phyloP scores from a whole-genome alignment of 2,329 filamentous ascomycete genomes.

The Diaporthe caulivora region DNA sequence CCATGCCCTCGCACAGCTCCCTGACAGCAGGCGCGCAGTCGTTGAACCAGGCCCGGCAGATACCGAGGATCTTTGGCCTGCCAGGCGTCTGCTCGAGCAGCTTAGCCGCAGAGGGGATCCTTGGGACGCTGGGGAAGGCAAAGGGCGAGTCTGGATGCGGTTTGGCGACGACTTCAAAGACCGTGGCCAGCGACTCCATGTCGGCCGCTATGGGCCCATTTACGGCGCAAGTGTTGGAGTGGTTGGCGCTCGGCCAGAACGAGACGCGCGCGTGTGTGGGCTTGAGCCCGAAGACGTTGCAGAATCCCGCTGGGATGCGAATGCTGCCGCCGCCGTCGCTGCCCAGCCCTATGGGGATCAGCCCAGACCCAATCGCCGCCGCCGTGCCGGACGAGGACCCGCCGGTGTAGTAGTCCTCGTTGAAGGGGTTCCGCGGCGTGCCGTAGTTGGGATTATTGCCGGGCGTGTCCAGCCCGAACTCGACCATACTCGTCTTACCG shows the following conservation, averaged over 20 bases:
- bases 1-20: constrained; percentile 54
- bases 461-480: constrained; percentile 79
- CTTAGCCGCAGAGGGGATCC: constrained; percentile 44
- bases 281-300: constrained; percentile 81
- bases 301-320: constrained; percentile 78
- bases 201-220: constrained; percentile 76
- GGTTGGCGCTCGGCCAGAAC: constrained; percentile 67
- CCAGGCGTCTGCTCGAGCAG: constrained; percentile 40
- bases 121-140: constrained; percentile 48
- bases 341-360: constrained; percentile 79
- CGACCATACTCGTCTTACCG: constrained; percentile 83
- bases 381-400: constrained; percentile 81
- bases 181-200: constrained; percentile 74
- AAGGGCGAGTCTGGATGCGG: constrained; percentile 73
- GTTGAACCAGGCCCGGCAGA: constrained; percentile 74
- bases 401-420: constrained; percentile 79
- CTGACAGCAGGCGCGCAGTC: constrained; percentile 57
- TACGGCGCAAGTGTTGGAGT: constrained; percentile 73
- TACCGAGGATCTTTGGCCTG: constrained; percentile 67
- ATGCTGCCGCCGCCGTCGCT: constrained; percentile 82
- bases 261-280: constrained; percentile 77
- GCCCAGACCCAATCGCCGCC: constrained; percentile 76
- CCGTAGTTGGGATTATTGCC: constrained; percentile 81
- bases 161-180: constrained; percentile 73
- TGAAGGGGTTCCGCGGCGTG: constrained; percentile 83